A percentile compares a stretch with the other conserved stretches of the same genome.
Conservation (phyloP, 345 rosid species). For the Conringia planisiliqua region DNA sequence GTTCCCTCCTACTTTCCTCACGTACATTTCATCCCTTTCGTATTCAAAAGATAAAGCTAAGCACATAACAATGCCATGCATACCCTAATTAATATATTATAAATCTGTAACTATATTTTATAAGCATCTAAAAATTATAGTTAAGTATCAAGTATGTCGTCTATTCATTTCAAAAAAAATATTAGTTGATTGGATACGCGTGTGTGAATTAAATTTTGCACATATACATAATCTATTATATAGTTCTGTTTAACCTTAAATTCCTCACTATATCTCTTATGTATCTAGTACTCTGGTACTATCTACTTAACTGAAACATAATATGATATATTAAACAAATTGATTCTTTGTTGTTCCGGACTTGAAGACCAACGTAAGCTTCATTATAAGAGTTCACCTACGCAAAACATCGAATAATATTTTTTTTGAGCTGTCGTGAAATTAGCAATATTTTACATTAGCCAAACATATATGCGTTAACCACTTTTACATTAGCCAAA, state of each 20-base stretch:
- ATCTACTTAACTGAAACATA: background rate
- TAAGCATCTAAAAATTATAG: background rate
- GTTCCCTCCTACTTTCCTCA: conserved; percentile 9
- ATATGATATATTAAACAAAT: background rate
- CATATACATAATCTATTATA: background rate
- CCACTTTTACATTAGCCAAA: conserved; percentile 18
- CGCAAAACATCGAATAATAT: conserved; percentile 21
- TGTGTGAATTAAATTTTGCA: background rate
- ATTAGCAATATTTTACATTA: conserved; percentile 11
- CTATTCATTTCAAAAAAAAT: background rate
- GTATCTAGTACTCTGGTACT: background rate
- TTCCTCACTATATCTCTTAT: background rate
- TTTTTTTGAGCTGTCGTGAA: conserved; percentile 12
- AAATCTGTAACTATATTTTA: background rate
- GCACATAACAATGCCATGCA: conserved; percentile 21
- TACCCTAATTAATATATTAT: background rate
- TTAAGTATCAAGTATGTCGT: background rate
- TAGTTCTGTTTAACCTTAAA: conserved; percentile 1
- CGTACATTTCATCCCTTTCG: conserved; percentile 28
- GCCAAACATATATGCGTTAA: conserved; percentile 32
- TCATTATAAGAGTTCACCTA: background rate
- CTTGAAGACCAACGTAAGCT: background rate
- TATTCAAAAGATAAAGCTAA: conserved; percentile 32
- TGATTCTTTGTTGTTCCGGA: background rate
- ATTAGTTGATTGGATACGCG: background rate